These are phyloP conservation scores for Pleurotus pulmonarius DNA, from an alignment of 768 basidiomycete genomes.

Conservation along the genomic window DNA sequence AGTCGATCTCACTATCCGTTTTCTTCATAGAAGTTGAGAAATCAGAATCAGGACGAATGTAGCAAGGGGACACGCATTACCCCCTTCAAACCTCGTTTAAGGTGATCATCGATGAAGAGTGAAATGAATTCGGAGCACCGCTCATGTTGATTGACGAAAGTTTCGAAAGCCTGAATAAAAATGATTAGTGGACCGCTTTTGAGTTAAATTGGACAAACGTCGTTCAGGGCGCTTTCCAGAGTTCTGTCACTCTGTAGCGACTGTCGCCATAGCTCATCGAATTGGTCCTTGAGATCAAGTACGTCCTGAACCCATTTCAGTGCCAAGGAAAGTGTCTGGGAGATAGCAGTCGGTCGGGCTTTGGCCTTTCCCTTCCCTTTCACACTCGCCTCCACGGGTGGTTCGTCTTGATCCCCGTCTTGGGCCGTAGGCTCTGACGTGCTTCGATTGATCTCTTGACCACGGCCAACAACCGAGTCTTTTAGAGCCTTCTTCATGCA, in stretches of 20 bases:
- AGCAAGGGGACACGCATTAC: too few species aligned
- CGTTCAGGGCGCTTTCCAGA: constrained; percentile 78
- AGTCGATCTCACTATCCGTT: constrained; percentile 90
- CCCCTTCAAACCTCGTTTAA: constrained; percentile 92
- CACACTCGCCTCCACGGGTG: constrained; percentile 29
- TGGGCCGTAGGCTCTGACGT: constrained; percentile 37
- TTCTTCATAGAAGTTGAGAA: constrained; percentile 51
- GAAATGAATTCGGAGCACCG: constrained; percentile 94
- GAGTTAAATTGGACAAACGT: constrained; percentile 44
- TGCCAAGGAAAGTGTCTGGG: constrained; percentile 57
- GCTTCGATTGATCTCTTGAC: constrained; percentile 73
- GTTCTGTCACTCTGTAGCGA: constrained; percentile 74
- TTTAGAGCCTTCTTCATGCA: constrained; percentile 65
- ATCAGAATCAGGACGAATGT: too few species aligned
- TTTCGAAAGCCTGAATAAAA: constrained; percentile 74
- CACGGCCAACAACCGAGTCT: constrained; percentile 67
- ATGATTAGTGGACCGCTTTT: not conserved
- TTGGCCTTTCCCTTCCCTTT: constrained; percentile 38
- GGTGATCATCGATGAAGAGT: constrained; percentile 93
- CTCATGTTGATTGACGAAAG: constrained; percentile 84
- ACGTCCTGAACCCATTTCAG: constrained; percentile 93
- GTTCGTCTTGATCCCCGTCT: constrained; percentile 29
- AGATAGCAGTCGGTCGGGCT: constrained; percentile 31
- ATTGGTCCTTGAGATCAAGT: constrained; percentile 87
- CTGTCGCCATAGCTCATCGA: constrained; percentile 69